Percentiles rank a stretch among this genome's conserved stretches.
Conservation (phyloP, 208 protist species). For the Wallacemonas sp. region DNA sequence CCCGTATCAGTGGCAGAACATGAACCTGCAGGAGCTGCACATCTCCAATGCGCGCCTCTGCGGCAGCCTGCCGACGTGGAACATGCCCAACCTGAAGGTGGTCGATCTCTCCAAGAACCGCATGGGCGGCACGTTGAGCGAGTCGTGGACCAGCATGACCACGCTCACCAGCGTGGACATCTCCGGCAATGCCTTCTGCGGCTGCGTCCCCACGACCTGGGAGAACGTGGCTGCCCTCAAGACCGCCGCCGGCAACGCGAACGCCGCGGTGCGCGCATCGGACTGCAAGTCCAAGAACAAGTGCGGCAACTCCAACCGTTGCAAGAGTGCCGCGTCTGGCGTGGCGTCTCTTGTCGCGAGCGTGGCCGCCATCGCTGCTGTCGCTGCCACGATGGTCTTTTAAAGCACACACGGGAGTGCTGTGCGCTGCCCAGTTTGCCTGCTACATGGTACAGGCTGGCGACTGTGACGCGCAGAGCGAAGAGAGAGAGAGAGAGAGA, state of each 20-base stretch:
- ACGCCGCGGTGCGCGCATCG: slow-evolving; percentile 2
- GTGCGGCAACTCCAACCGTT: neutral
- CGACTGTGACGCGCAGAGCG: too few relatives aligned
- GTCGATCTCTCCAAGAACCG: slow-evolving; percentile 21
- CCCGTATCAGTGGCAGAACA: slow-evolving; percentile 1
- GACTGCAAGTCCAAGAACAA: too few relatives aligned
- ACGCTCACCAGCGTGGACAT: slow-evolving; percentile 14
- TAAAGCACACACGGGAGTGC: too few relatives aligned
- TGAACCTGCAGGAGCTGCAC: slow-evolving; percentile 12
- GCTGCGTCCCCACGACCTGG: slow-evolving; percentile 22
- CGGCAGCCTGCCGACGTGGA: slow-evolving; percentile 13
- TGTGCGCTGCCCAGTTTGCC: too few relatives aligned
- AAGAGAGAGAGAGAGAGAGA: too few relatives aligned
- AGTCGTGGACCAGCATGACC: slow-evolving; percentile 17
- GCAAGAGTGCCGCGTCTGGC: too few relatives aligned
- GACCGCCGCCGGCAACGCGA: neutral
- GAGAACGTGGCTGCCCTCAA: slow-evolving; percentile 4
- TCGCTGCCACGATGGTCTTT: too few relatives aligned
- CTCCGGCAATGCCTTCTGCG: slow-evolving; percentile 12
- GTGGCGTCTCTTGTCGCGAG: too few relatives aligned
- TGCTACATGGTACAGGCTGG: too few relatives aligned
- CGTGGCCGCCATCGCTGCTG: too few relatives aligned
- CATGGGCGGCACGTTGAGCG: slow-evolving; percentile 5
- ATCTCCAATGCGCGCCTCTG: slow-evolving; percentile 11
- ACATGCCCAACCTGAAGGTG: neutral